These are phyloP conservation scores for Suhomyces taliae DNA, from an alignment of 1,139 yeast species.

Conservation along the genomic window DNA sequence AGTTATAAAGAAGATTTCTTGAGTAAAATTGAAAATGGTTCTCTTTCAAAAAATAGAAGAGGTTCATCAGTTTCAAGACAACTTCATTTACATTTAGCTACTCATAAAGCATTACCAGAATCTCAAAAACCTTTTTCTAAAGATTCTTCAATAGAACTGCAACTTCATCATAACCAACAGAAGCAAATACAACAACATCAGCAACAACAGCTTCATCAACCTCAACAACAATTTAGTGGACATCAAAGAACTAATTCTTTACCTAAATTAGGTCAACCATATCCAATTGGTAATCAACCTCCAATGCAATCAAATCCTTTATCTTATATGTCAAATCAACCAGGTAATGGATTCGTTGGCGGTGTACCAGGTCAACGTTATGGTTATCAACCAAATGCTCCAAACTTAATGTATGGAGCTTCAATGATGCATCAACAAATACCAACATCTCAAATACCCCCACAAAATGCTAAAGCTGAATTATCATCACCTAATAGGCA, in stretches of 20 bases:
- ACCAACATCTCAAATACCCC: conserved; percentile 10
- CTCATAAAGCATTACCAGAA: conserved; percentile 67
- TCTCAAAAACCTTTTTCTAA: conserved; percentile 32
- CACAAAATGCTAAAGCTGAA: conserved; percentile 18
- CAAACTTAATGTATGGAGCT: conserved; percentile 16
- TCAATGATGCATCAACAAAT: conserved; percentile 16
- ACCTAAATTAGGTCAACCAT: conserved; percentile 23
- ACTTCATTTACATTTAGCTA: conserved; percentile 70
- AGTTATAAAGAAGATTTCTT: conserved; percentile 81
- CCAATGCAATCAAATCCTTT: conserved; percentile 25
- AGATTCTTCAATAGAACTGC: conserved; percentile 21
- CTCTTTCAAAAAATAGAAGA: conserved; percentile 69
- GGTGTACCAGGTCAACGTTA: conserved; percentile 9
- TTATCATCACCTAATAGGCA: conserved; percentile 40
- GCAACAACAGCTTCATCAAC: conserved; percentile 16
- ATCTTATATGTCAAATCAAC: conserved; percentile 20
- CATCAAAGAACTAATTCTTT: conserved; percentile 20
- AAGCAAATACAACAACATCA: conserved; percentile 17
- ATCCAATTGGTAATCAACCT: conserved; percentile 19
- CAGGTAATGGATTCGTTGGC: conserved; percentile 11
- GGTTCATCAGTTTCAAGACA: conserved; percentile 81
- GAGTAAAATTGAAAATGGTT: conserved; percentile 73
- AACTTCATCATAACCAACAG: conserved; percentile 18
- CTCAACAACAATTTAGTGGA: conserved; percentile 21
- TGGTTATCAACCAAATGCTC: conserved; percentile 13